phyloP scores from a whole-genome alignment of 2,329 filamentous ascomycete genomes.

The Calonectria hongkongensis region DNA sequence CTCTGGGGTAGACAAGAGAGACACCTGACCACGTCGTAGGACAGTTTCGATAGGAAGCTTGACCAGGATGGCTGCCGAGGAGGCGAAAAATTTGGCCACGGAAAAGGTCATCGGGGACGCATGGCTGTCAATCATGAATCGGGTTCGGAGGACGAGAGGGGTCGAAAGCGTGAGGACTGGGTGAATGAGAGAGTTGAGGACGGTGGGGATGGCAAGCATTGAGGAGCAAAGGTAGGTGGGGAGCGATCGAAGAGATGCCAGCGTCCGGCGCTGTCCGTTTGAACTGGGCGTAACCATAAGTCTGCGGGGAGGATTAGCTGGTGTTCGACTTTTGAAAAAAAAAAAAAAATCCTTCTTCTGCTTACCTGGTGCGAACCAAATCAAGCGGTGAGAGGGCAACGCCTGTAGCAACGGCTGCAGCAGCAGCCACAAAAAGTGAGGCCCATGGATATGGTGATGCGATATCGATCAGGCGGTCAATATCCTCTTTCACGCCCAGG shows the following conservation, averaged over 20 bases:
- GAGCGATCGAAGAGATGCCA: constrained; percentile 85
- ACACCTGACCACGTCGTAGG: constrained; percentile 89
- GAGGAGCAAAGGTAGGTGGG: constrained; percentile 85
- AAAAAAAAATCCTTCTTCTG: constrained; percentile 47
- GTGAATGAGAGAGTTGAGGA: constrained; percentile 90
- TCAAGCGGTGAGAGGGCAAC: constrained; percentile 91
- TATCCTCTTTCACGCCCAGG: constrained; percentile 82
- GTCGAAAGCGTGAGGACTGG: constrained; percentile 88
- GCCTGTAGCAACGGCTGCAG: constrained; percentile 82
- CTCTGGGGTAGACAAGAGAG: constrained; percentile 76
- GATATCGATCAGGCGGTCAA: constrained; percentile 83
- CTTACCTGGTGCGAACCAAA: constrained; percentile 85
- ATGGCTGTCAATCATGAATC: constrained; percentile 88
- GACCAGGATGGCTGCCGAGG: constrained; percentile 86
- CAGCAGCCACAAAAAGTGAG: constrained; percentile 83
- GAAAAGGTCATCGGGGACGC: constrained; percentile 88
- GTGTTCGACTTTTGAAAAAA: neutral
- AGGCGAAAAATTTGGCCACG: constrained; percentile 86
- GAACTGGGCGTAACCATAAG: constrained; percentile 90
- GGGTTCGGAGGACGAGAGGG: constrained; percentile 89
- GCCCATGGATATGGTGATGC: constrained; percentile 89
- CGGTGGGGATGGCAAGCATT: constrained; percentile 85
- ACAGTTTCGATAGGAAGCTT: constrained; percentile 95
- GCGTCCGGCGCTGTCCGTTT: constrained; percentile 83
- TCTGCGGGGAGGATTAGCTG: constrained; percentile 64